A percentile compares a stretch with the other conserved stretches of the same genome.
These are phyloP conservation scores for Aplosporella prunicola DNA, from an alignment of 2,329 filamentous ascomycete species.

Conservation along the genomic window DNA sequence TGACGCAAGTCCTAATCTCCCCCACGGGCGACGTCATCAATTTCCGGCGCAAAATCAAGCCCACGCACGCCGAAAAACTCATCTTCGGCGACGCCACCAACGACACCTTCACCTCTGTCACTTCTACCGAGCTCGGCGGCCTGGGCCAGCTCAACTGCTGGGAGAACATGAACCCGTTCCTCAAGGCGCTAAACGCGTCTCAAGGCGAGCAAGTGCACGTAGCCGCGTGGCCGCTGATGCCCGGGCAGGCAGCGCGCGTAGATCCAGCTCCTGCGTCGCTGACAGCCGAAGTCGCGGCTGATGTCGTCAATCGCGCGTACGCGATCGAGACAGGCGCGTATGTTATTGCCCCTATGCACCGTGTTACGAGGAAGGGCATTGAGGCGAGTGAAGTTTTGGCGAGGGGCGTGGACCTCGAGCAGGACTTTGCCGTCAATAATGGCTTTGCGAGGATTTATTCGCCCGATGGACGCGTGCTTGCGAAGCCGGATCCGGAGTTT, in stretches of 20 bases:
- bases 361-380: conserved; percentile 43
- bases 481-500: conserved; percentile 44
- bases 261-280: conserved; percentile 47
- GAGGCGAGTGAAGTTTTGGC: conserved; percentile 45
- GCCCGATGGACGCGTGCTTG: conserved; percentile 42
- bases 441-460: conserved; percentile 47
- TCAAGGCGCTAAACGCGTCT: conserved; percentile 15
- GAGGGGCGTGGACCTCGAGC: conserved; percentile 30
- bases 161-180: conserved; percentile 46
- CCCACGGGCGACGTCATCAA: conserved; percentile 36
- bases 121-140: conserved; percentile 15
- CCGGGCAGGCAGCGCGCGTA: conserved; percentile 36
- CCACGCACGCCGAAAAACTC: conserved; percentile 39
- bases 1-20: conserved; percentile 30
- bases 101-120: conserved; percentile 13
- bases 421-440: conserved; percentile 42
- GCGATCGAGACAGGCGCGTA: conserved; percentile 49
- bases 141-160: conserved; percentile 20
- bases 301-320: conserved; percentile 46
- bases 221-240: conserved; percentile 48
- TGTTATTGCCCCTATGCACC: conserved; percentile 47
- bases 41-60: conserved; percentile 44
- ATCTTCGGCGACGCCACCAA: conserved; percentile 17
- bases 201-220: conserved; percentile 37
- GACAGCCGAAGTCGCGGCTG: conserved; percentile 41